Evolutionary conservation across 108 stramenopile species (phyloP), one percentile per base, ranked within the genome.

Genomic region (Epithemia pelagica): DNA sequence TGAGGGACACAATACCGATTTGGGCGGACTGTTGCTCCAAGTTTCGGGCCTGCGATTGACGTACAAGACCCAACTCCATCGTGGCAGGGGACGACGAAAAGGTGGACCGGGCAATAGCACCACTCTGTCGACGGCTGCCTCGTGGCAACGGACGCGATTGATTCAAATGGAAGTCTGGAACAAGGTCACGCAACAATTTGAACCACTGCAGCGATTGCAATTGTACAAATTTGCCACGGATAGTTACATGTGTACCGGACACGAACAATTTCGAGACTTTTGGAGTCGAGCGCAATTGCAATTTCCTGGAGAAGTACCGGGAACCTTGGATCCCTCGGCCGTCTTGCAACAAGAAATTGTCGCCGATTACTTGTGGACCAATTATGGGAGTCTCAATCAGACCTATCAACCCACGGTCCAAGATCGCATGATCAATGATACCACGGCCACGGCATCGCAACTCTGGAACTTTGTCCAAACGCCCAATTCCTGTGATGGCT

Each of bases 161-260:
- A 32, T 68, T 7, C 32, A 33, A 1, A 54, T 74, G 31, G 70
- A 82, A 2, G 58, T 82, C 1, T 71, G 67, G 65, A 53, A 82
- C 62, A 25, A 30, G 33, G 65, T 55, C 0, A 51, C 63, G n/a
- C 25, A 74, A 1, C 54, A 65, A n/a, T 82, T 53, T 66, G 32
- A 30, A n/a, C 78, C 78, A 52, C 25, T 82, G 18, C 75, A 82
- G 37, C 63, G 78, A 31, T 66, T 79, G 22, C 62, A 79, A 55
- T 22, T 79, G 30, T 82, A 82, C 73, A 67, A 67, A 20, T 82
- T 76, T 69, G 78, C 70, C 23, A 74, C 82, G 5, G 78, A 78
- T 32, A 71, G 54, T 27, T 82, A 54, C 58, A 53, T 71, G 46
- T 82, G 82, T 46, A 46, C 54, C 37, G 62, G 30, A n/a, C 73